A percentile compares a stretch with the other conserved stretches of the same genome.
Evolutionary conservation across 441 rosid species (phyloP).

Genomic region (Adansonia madagascariensis): DNA sequence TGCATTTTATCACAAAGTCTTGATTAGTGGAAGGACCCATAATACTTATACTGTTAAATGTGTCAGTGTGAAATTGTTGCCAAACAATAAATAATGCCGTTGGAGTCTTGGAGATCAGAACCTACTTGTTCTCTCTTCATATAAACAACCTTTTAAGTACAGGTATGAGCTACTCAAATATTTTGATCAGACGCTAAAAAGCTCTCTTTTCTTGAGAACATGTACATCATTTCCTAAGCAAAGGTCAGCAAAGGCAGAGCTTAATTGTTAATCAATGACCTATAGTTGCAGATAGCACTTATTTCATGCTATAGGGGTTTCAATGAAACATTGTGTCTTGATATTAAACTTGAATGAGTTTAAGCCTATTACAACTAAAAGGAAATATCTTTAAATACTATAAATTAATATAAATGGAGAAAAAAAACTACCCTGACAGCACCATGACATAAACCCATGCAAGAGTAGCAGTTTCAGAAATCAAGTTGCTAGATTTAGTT

Average conservation of each 20-base stretch:
- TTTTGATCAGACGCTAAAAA: neutral
- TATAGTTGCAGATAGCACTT: neutral
- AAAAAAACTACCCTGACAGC: neutral
- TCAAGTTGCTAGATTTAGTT: neutral
- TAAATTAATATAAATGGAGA: neutral
- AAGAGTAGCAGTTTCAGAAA: conserved; percentile 8
- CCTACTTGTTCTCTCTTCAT: neutral
- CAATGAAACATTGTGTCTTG: neutral
- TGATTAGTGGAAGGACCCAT: neutral
- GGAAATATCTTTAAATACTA: conserved; percentile 7
- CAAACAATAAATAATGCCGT: neutral
- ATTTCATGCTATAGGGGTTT: neutral
- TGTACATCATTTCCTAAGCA: neutral
- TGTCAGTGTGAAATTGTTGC: neutral
- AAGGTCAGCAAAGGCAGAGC: neutral
- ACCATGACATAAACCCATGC: neutral
- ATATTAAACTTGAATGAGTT: conserved; percentile 5
- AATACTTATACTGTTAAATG: neutral
- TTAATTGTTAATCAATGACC: conserved; percentile 6
- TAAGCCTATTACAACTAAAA: neutral
- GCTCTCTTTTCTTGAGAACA: conserved; percentile 1
- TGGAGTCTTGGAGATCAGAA: conserved; percentile 5
- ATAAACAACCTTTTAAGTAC: neutral
- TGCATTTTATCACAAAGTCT: neutral
- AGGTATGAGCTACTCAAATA: conserved; percentile 14